phyloP scores from a whole-genome alignment of 345 rosid genomes.

The Ailanthus altissimus region DNA sequence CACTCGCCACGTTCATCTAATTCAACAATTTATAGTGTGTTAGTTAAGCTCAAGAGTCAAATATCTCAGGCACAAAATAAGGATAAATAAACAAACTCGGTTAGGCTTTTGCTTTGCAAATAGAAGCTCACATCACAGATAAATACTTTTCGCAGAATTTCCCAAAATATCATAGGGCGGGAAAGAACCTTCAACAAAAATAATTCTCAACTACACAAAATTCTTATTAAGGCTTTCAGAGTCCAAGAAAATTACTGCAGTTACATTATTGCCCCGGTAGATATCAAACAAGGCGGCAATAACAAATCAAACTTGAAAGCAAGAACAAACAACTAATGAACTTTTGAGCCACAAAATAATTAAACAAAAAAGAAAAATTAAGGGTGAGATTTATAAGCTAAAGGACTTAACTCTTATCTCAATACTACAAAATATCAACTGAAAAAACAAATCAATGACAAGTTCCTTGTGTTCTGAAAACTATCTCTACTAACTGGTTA shows the following conservation, averaged over 20 bases:
- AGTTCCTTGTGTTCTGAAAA: constrained; percentile 27
- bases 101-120: neutral
- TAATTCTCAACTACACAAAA: neutral
- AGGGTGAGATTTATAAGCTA: neutral
- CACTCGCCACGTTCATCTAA: neutral
- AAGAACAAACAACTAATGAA: neutral
- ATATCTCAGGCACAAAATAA: neutral
- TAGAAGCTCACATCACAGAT: neutral
- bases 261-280: constrained; percentile 24
- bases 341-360: neutral
- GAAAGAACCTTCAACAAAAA: neutral
- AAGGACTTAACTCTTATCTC: constrained; percentile 28
- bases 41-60: neutral
- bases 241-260: constrained; percentile 17
- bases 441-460: constrained; percentile 11
- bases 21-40: neutral
- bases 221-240: constrained; percentile 12
- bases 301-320: constrained; percentile 1
- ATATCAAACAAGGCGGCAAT: constrained; percentile 13
- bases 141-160: neutral
- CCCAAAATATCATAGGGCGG: neutral
- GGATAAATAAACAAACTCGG: neutral
- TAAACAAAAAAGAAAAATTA: neutral
- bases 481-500: constrained; percentile 28
- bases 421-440: constrained; percentile 29